phyloP scores from a whole-genome alignment of 768 basidiomycete species.

The Tricholoma flavovirens region DNA sequence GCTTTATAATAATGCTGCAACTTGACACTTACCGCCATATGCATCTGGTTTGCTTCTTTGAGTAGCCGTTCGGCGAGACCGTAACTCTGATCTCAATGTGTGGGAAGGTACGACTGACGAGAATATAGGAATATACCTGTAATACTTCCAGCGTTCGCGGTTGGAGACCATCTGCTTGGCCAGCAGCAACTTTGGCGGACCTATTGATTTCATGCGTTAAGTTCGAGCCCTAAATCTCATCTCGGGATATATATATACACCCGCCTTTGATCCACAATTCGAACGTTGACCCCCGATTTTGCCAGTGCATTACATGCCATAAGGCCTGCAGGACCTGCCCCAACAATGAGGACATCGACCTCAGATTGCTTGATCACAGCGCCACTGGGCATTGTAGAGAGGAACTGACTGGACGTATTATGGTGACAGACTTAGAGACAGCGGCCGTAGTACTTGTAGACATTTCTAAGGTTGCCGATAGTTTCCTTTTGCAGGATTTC shows the following conservation, averaged over 20 bases:
- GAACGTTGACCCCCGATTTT: conserved; percentile 50
- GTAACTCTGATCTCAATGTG: conserved; percentile 50
- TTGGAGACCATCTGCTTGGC: conserved; percentile 58
- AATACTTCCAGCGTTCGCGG: conserved; percentile 51
- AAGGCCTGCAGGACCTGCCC: conserved; percentile 56
- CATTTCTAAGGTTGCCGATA: neutral
- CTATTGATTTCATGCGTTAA: conserved; percentile 20
- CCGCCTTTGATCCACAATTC: conserved; percentile 58
- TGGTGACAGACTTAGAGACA: neutral
- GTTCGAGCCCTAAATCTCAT: neutral
- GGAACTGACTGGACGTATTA: neutral
- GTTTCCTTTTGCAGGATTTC: conserved; percentile 2
- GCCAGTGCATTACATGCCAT: conserved; percentile 67
- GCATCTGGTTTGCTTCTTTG: conserved; percentile 61
- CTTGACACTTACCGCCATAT: conserved; percentile 50
- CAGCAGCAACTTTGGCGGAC: conserved; percentile 42
- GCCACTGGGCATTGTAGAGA: conserved; percentile 18
- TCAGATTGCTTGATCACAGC: conserved; percentile 25
- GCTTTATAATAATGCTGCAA: neutral
- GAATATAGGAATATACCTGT: conserved; percentile 29
- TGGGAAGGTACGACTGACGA: neutral
- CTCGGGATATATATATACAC: neutral
- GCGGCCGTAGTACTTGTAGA: neutral
- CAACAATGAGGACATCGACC: conserved; percentile 57
- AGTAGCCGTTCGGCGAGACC: conserved; percentile 64